Conservation (phyloP, 352 stramenopile species). For the Phytophthora cryptogea region DNA sequence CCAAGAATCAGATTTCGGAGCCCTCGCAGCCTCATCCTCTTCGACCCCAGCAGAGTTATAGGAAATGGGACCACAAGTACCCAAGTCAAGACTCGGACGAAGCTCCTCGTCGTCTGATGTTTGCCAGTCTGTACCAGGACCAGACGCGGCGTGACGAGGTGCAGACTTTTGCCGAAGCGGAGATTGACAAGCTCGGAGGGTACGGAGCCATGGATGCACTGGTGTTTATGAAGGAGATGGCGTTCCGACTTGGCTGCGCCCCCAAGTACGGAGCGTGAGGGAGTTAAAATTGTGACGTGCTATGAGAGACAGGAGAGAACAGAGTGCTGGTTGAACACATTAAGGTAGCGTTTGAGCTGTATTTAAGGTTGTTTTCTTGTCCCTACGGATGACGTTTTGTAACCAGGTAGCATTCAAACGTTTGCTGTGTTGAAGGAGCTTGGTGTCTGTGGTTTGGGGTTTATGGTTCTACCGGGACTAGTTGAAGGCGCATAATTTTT, state of each 20-base stretch:
- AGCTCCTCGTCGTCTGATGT: constrained; percentile 43
- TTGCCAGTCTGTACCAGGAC: constrained; percentile 62
- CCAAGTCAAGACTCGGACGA: constrained; percentile 4
- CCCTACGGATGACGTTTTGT: too few relatives aligned
- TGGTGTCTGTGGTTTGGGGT: too few relatives aligned
- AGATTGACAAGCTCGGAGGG: constrained; percentile 53
- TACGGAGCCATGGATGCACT: constrained; percentile 76
- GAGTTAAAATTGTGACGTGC: background rate
- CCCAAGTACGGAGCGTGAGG: constrained; percentile 81
- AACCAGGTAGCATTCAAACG: too few relatives aligned
- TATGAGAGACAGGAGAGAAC: background rate
- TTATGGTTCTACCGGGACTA: too few relatives aligned
- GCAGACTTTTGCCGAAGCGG: constrained; percentile 48
- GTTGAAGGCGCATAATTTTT: too few relatives aligned
- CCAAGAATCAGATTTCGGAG: constrained; percentile 4
- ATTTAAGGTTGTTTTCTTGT: too few relatives aligned
- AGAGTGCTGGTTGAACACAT: background rate
- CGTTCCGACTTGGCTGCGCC: constrained; percentile 73
- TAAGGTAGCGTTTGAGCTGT: background rate
- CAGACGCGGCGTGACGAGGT: constrained; percentile 66
- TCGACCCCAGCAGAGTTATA: constrained; percentile 66
- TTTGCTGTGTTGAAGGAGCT: too few relatives aligned
- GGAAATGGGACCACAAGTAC: constrained; percentile 67
- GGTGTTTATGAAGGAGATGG: constrained; percentile 80
- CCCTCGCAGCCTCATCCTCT: constrained; percentile 41